Evolutionary conservation across 2,329 filamentous ascomycete genomes (phyloP), one percentile per base, ranked within the genome.

Genomic region (Calonectria hawksworthii): DNA sequence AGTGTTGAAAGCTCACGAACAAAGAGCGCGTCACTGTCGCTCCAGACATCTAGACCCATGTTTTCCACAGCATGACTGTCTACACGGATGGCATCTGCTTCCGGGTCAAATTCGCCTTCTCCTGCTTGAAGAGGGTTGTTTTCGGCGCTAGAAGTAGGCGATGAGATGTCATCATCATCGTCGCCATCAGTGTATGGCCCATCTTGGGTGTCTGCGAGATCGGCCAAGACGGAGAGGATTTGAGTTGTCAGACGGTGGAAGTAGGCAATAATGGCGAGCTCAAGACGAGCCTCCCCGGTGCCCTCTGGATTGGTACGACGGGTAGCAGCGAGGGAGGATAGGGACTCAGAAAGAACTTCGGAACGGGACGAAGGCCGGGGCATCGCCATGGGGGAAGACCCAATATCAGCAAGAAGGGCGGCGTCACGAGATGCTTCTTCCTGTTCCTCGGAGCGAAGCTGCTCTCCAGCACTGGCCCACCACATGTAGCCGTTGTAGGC

Each of bases 401-500:
- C 82, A 4, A 92, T 80, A 68, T 92, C 90, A 0, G 89, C 89
- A 6, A 93, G 87, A 4, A 93, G 87, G 3, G 88, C 84, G 10
- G 88, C 86, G 79, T 93, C 92, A 59, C 87, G 88, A 59, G 86
- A 88, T 64, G 85, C 83, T 78, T 92, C 91, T 77, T 93, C 92
- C 26, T 90, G 88, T 76, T 93, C 90, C 68, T 92, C 90, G 65
- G 90, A 88, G 23, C 90, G 88, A 10, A 90, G 87, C 83, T 93
- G 91, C 84, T 97, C 95, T 73, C 94, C 95, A 0, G 95, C 94
- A 21, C 93, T 95, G 2, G 95, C 94, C 95, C 95, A 97, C 95
- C 95, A 97, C 90, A 96, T 95, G 86, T 96, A 96, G 30, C 94
- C 93, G 70, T 91, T 92, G 85, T 96, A 97, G 7, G 95, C 95